Conservation (phyloP, 2,329 filamentous ascomycete species). For the Bipolaris cookei region DNA sequence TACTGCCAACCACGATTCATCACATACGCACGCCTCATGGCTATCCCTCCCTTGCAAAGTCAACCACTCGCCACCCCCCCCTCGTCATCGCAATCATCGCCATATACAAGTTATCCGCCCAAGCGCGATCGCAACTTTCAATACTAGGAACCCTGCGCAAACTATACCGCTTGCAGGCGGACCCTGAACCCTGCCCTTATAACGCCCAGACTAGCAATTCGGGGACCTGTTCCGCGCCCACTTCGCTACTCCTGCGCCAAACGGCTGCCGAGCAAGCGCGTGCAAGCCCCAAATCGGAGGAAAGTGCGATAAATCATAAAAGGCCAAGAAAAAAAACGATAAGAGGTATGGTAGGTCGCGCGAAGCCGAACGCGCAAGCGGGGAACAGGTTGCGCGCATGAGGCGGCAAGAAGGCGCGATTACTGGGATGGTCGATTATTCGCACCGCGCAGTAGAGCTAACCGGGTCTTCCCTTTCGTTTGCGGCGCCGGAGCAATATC, state of each 20-base stretch:
- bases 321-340: background rate
- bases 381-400: background rate
- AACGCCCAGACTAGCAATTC: constrained; percentile 31
- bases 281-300: too few species aligned
- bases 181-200: constrained; percentile 28
- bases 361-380: background rate
- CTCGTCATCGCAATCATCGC: background rate
- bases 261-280: background rate
- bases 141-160: constrained; percentile 20
- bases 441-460: background rate
- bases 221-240: constrained; percentile 23
- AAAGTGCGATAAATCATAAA: too few species aligned
- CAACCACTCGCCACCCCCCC: background rate
- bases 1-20: background rate
- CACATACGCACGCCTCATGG: background rate
- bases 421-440: background rate
- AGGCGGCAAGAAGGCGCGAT: constrained; percentile 1
- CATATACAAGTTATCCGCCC: constrained; percentile 6
- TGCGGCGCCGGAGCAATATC: background rate
- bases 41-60: background rate
- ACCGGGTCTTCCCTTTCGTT: background rate
- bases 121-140: constrained; percentile 8
- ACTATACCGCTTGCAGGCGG: constrained; percentile 9
- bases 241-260: constrained; percentile 8
- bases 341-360: background rate